These are phyloP conservation scores for Colletotrichum lentis DNA, from an alignment of 2,329 filamentous ascomycete species.

Conservation along the genomic window DNA sequence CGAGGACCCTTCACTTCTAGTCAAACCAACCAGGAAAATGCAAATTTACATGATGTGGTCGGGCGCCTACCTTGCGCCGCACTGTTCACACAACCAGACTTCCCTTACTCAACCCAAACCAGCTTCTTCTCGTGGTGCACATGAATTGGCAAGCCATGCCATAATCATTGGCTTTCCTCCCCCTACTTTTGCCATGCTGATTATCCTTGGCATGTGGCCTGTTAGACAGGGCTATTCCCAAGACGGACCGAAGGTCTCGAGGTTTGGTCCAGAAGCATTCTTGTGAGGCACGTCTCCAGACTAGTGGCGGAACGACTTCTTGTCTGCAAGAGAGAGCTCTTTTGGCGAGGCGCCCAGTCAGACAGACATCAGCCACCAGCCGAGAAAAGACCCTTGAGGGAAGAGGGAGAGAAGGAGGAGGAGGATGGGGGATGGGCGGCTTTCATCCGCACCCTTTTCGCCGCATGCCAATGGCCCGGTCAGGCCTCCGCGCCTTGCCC, in stretches of 20 bases:
- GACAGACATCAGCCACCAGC: neutral
- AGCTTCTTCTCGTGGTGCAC: neutral
- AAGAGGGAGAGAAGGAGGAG: no score
- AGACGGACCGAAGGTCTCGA: conserved; percentile 16
- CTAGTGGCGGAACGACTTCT: conserved; percentile 16
- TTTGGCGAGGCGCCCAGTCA: conserved; percentile 1
- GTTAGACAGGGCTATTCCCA: conserved; percentile 4
- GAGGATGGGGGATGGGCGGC: neutral
- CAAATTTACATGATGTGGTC: conserved; percentile 17
- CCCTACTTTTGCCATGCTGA: conserved; percentile 4
- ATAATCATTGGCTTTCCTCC: conserved; percentile 7
- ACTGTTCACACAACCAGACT: neutral
- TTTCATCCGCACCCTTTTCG: neutral
- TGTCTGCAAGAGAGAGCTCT: neutral
- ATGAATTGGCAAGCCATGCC: conserved; percentile 24
- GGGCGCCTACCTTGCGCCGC: conserved; percentile 23
- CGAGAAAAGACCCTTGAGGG: neutral
- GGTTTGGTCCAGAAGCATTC: conserved; percentile 29
- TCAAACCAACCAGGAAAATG: conserved; percentile 26
- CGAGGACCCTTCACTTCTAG: conserved; percentile 26
- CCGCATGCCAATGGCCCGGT: conserved; percentile 5
- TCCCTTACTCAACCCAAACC: neutral
- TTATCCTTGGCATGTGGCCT: conserved; percentile 17
- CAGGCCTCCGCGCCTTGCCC: neutral
- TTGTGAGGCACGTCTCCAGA: neutral